Evolutionary conservation across 2,329 filamentous ascomycete genomes (phyloP), one percentile per base, ranked within the genome.

Genomic region (Gaeumannomyces tritici): DNA sequence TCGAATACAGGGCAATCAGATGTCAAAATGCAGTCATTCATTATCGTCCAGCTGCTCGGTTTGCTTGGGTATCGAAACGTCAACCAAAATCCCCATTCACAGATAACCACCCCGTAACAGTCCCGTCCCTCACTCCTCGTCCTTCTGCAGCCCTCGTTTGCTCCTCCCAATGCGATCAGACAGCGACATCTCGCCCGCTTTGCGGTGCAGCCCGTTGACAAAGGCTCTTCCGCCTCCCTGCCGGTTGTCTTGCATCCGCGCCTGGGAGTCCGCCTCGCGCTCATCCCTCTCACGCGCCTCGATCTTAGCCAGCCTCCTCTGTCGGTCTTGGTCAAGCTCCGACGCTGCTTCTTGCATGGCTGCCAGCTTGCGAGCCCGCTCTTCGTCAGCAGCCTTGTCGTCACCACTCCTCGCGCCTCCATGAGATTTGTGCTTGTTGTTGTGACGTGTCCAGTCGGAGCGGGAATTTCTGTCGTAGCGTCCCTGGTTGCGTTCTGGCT

Each of bases 291-390:
- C 91, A 64, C 80, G 80, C 65, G 85, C 83, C 28, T 84, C 86
- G 24, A 93, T 76, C 1, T 85, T 84, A 0, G 84, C 83, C 12
- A 96, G 77, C 28, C 91, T 83, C 64, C 83, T 80, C 66, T 84
- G 83, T 35, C 91, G 86, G 67, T 89, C 86, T n/a, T 78, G 71
- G 68, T 93, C 89, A 59, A 96, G 77, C 13, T 88, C 84, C 1
- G 80, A 81, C 5, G 89, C 89, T 31, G 86, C 87, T 24, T 82
- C 81, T 71, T 90, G 88, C 89, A 92, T 91, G 11, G 85, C 87
- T 21, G 86, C 88, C 24, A 91, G 75, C 71, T 86, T 90, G 28
- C 82, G 81, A 15, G 86, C 85, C n/a, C 81, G 80, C 65, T 89
- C 86, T 27, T 84, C 82, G 26, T 81, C 81, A 13, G 54, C 54